Evolutionary conservation across 306 rosid genomes (phyloP).

Genomic region (Luffa aegyptiaca): DNA sequence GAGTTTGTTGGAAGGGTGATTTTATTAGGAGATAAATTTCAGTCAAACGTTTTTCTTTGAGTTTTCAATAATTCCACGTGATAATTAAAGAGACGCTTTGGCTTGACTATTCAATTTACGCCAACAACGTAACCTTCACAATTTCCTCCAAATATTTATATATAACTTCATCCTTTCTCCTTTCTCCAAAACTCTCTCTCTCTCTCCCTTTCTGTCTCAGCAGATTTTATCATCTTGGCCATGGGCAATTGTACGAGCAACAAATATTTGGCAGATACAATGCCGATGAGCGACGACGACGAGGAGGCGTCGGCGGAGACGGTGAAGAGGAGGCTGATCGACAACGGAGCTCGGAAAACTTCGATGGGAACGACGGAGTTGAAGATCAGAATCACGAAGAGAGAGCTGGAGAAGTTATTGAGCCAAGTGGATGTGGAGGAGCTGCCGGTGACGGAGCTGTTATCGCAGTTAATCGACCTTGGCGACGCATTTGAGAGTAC

Average conservation of each 20-base stretch:
- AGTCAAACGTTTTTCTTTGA: not conserved
- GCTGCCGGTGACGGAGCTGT: not conserved
- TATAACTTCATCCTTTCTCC: not conserved
- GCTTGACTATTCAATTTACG: not conserved
- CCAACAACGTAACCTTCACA: not conserved
- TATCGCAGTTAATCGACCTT: not conserved
- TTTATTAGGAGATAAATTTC: not conserved
- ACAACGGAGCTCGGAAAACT: not conserved
- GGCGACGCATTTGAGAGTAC: not conserved
- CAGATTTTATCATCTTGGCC: not conserved
- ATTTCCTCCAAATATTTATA: not conserved
- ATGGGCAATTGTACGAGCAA: slow-evolving; percentile 4
- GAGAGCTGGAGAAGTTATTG: not conserved
- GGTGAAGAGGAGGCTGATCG: not conserved
- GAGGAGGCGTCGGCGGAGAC: not conserved
- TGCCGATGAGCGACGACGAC: not conserved
- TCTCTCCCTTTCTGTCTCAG: not conserved
- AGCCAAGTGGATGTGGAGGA: not conserved
- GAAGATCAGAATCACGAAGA: slow-evolving; percentile 6
- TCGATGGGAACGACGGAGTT: not conserved
- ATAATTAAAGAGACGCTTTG: not conserved
- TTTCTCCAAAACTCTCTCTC: not conserved
- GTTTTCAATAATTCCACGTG: not conserved
- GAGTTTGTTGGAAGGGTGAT: no score
- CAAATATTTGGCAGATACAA: not conserved